phyloP scores from a whole-genome alignment of 495 filamentous ascomycete genomes.

The Tuber microsphaerosporum region DNA sequence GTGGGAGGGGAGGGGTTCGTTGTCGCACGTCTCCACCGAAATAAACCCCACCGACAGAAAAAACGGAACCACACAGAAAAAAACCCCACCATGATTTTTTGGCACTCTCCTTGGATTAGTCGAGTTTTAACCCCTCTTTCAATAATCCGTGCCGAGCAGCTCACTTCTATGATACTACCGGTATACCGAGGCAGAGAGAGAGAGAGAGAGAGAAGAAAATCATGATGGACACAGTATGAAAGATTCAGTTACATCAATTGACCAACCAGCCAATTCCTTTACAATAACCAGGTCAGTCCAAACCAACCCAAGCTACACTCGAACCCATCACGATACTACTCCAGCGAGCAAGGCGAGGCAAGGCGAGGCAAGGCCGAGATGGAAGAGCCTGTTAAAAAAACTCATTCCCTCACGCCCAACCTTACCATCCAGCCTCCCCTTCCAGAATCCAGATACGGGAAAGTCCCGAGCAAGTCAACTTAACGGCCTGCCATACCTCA shows the following conservation, averaged over 20 bases:
- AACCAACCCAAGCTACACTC: neutral
- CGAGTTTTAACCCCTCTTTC: neutral
- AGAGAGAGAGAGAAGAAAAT: neutral
- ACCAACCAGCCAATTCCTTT: neutral
- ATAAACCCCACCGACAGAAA: constrained; percentile 1
- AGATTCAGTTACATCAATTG: neutral
- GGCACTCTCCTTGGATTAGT: neutral
- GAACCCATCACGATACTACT: neutral
- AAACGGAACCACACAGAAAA: neutral
- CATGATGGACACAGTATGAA: neutral
- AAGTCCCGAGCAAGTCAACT: neutral
- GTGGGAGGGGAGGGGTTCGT: neutral
- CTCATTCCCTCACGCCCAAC: neutral
- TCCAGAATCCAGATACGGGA: neutral
- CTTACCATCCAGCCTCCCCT: neutral
- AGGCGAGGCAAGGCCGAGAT: neutral
- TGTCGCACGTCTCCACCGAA: neutral
- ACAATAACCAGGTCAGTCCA: neutral
- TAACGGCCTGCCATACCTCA: neutral
- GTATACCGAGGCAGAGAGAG: neutral
- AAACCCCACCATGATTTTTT: neutral
- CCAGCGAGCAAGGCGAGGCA: neutral
- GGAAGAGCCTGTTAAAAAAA: neutral
- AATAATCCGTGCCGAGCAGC: neutral
- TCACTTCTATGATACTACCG: neutral